Evolutionary conservation across 768 basidiomycete species (phyloP), one percentile per base, ranked within the genome.

Genomic region (Boletus sp.): DNA sequence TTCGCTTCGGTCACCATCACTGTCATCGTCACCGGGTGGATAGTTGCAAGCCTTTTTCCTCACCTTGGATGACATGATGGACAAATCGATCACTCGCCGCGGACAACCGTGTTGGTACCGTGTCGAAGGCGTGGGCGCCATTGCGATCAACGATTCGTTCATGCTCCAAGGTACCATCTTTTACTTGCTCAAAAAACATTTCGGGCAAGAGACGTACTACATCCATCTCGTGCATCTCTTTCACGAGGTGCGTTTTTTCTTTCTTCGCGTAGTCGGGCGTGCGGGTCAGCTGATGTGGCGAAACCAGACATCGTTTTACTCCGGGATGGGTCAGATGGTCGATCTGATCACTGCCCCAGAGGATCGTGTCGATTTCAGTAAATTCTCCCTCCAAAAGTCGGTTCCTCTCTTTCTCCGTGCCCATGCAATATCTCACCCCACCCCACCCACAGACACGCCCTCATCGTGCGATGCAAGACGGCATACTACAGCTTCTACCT

Each of bases 401-500:
- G 50, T 32, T 24, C 17, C 1, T 89, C 57, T 12, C 29, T 30
- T 20, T 28, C 14, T 9, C 28, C 7, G 5, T 5, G 28, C 14
- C 24, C 24, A 12, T 33, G 14, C 4, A 5, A 10, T 24, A 24
- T 24, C 15, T 46, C 28, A 1, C 10, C 29, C 4, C 32, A 24
- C 24, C 24, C 24, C 3, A 24, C 24, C 12, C 8, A 9, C 44
- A 95, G 93, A 70, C 94, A 98, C 70, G 83, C 84, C 58, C 83
- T 92, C 55, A 98, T 98, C 71, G 96, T 98, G 52, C 81, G 92
- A 60, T 97, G 94, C 85, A 99, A 99, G 77, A 98, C 96, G 30
- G 92, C 96, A 0, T 96, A 83, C 77, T 99, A 98, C 76, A 97
- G 93, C 32, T 98, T 98, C 83, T 97, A 98, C 77, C 92, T 99